These are phyloP conservation scores for Hirsutella minnesotensis DNA, from an alignment of 2,329 filamentous ascomycete species.

Conservation along the genomic window DNA sequence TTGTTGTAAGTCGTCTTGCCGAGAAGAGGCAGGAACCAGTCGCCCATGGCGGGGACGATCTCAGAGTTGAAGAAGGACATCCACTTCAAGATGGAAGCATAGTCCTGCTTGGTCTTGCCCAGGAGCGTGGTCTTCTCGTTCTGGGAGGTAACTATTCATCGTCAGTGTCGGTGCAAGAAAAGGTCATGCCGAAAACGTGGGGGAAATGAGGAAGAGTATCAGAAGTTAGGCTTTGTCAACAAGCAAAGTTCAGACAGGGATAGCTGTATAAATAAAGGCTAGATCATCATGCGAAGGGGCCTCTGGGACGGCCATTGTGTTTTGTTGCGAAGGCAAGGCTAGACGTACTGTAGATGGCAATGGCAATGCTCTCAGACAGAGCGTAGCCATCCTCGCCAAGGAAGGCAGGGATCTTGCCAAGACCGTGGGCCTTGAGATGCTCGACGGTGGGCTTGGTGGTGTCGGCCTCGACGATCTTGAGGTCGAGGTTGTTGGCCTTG, in stretches of 20 bases:
- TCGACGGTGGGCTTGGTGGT: conserved; percentile 55
- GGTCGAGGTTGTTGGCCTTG: conserved; percentile 91
- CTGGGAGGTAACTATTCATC: conserved; percentile 76
- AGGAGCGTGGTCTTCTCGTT: conserved; percentile 99
- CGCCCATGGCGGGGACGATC: conserved; percentile 59
- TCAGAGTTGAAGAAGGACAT: conserved; percentile 94
- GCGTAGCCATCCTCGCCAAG: conserved; percentile 83
- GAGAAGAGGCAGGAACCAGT: conserved; percentile 78
- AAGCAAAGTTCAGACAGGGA: conserved; percentile 92
- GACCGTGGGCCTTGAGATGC: conserved; percentile 75
- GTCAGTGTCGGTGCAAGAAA: conserved; percentile 16
- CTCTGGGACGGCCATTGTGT: not conserved
- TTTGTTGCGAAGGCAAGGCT: not conserved
- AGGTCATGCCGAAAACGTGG: not conserved
- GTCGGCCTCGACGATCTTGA: conserved; percentile 70
- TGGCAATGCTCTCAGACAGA: conserved; percentile 83
- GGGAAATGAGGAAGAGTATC: conserved; percentile 27
- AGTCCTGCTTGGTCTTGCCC: conserved; percentile 99
- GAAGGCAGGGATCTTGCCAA: conserved; percentile 89
- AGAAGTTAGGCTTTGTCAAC: conserved; percentile 90
- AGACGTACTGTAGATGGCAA: conserved; percentile 88
- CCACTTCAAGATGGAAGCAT: conserved; percentile 96
- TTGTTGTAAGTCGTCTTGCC: conserved; percentile 89
- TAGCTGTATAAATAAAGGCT: conserved; percentile 76
- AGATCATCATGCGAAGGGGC: conserved; percentile 51